Evolutionary conservation across 345 rosid species (phyloP), one percentile per base, ranked within the genome.

Genomic region (Pistacia vera): DNA sequence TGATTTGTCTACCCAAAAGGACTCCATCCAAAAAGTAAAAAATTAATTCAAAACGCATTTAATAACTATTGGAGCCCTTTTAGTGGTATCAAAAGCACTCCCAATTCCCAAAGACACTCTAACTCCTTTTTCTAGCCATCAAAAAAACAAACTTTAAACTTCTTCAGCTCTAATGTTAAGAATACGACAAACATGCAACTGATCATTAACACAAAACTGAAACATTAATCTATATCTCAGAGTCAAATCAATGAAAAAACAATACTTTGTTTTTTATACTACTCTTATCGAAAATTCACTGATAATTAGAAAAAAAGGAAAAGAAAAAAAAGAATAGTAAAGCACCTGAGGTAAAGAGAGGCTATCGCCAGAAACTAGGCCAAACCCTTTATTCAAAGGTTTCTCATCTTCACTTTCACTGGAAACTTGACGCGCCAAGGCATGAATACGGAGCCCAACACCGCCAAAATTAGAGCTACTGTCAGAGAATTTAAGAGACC

Each of bases 271-370:
- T 17, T 14, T 3, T 17, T 14, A 54, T 54, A 13, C 3, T 17
- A 54, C n/a, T 13, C 30, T n/a, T 8, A 58, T 4, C 3, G 12
- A 17, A 25, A 5, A 36, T 44, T 16, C 55, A 71, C 14, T 5
- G 6, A 41, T 59, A 56, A 59, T 49, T 8, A 12, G n/a, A 22
- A 49, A 16, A 58, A 48, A 9, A 55, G 64, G 14, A 28, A 60
- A 63, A 4, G 11, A 12, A 57, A 12, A n/a, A 14, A 25, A 66
- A 22, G 55, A 11, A 13, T 22, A 74, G 22, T 2, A 1, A n/a
- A 44, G 54, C 67, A 95, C 98, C 91, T 91, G 82, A 76, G 90
- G 78, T 36, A 81, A 57, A 63, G 92, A 88, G 70, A 84, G 58
- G 18, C 60, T 18, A 13, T 85, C 91, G 18, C 78, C 86, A 74